Base-by-base conservation (phyloP, 306 rosid species). In the Sechiopsis laciniata region DNA sequence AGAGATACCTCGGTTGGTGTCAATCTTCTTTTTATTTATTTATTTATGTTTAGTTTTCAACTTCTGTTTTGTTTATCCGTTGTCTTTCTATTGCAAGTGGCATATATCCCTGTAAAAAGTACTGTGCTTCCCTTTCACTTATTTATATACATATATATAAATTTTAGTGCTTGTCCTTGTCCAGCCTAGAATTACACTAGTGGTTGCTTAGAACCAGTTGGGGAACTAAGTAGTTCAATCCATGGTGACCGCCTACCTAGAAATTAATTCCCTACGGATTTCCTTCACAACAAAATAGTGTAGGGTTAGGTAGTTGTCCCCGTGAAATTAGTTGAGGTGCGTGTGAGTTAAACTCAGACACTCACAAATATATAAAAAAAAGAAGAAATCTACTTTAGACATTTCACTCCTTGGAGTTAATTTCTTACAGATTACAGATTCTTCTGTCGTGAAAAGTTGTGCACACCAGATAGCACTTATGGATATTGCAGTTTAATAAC, bases 1-100 rank as follows among this genome's bases (percentile, higher is more conserved):
- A 85, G 95, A 90, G 82, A 91, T 94, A 82, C 99, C 97, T 69
- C 82, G 95, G 99, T 94, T 61, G 80, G 95, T 83, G 53, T 32
- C 54, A 40, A 51, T 60, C 37, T 56, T 19, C 42, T 32, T 32
- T 5, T 0, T 14, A 5, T 67, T 19, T 55, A 20, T 55, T 40
- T 56, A n/a, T n/a, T n/a, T n/a, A n/a, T n/a, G n/a, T n/a, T n/a
- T n/a, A n/a, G n/a, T n/a, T 22, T 53, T 26, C 7, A 75, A 46
- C 57, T 48, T 68, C 6, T 21, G 58, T 52, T 20, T 54, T 65
- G 71, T 65, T 65, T 65, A 40, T 65, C 53, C 32, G 69, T 32
- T 62, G 48, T 40, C 32, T 63, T 63, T 63, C 51, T 15, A 65
- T 65, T 65, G 32, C 71, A 40, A 40, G 26, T 40, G 8, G 71